Conservation (phyloP, 305 asterid genomes). For the Fraxinus floribunda region DNA sequence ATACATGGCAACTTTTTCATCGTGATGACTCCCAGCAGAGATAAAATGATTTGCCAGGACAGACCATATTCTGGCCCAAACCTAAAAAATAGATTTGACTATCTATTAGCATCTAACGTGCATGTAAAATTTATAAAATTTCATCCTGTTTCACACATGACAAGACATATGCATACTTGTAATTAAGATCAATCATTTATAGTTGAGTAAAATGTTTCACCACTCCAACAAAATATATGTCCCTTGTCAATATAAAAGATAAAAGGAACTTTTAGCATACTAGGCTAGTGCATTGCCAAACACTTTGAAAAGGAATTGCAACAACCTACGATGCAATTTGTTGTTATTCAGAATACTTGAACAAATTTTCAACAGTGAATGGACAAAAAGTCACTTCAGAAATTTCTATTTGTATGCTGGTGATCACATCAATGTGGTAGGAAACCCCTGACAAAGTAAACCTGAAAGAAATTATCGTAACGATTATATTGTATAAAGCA, state of each 20-base stretch:
- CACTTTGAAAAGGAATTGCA: neutral
- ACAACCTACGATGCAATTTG: neutral
- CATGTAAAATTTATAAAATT: conserved; percentile 12
- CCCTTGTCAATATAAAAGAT: neutral
- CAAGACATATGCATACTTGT: conserved; percentile 10
- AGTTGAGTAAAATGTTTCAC: neutral
- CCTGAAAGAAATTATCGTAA: neutral
- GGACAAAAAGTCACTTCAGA: neutral
- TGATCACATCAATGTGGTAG: neutral
- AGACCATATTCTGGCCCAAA: conserved; percentile 99
- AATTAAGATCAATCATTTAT: neutral
- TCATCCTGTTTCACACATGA: conserved; percentile 15
- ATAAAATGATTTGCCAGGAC: conserved; percentile 94
- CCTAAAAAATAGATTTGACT: conserved; percentile 50
- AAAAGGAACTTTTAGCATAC: neutral
- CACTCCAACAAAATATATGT: neutral
- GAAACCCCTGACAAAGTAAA: neutral
- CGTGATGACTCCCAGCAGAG: conserved; percentile 97
- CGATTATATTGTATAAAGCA: neutral
- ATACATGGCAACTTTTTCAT: conserved; percentile 99
- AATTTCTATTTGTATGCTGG: neutral
- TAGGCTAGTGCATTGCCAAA: neutral
- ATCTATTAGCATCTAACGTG: conserved; percentile 9
- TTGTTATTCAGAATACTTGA: neutral
- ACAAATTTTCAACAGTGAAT: neutral